Conservation (phyloP, 306 rosid species). For the peach (Prunus persica) region Prunus_persica_NCBIv2 NC_034009.1:40226501-40227000, state of each 20-base stretch:
- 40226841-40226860: neutral
- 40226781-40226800: neutral
- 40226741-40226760: neutral
- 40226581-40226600: neutral
- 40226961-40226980: neutral
- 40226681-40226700: neutral
- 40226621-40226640: neutral
- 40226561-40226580: neutral
- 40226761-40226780: neutral
- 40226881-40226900: neutral
- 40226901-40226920: neutral
- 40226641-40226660: slow-evolving; percentile 6
- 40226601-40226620: neutral
- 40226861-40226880: neutral
- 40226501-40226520: neutral
- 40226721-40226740: neutral
- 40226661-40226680: neutral
- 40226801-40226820: neutral
- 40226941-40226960: neutral
- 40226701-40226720: no score
- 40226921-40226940: neutral
- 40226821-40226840: neutral
- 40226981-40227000: neutral
- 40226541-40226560: neutral
- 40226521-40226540: neutral